A percentile compares a stretch with the other conserved stretches of the same genome.
phyloP scores from a whole-genome alignment of 2,329 filamentous ascomycete genomes.

The Leptographium wingfieldii region DNA sequence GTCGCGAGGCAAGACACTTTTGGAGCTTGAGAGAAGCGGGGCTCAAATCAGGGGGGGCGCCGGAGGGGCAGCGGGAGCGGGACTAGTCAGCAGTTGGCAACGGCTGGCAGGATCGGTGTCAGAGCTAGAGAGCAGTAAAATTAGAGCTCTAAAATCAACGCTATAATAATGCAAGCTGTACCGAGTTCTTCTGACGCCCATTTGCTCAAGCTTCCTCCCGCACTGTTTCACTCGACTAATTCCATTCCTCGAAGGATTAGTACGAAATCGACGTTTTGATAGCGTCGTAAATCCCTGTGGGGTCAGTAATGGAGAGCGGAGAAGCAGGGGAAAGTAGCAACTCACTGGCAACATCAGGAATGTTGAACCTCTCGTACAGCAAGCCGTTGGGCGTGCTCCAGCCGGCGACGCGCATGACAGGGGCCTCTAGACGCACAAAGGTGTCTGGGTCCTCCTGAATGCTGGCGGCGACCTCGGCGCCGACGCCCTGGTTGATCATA shows the following conservation, averaged over 20 bases:
- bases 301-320: not conserved
- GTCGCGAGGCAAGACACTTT: not conserved
- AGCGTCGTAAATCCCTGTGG: conserved; percentile 54
- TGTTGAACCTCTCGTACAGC: conserved; percentile 65
- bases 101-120: not conserved
- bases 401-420: conserved; percentile 74
- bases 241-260: conserved; percentile 19
- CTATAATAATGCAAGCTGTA: not conserved
- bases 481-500: conserved; percentile 81
- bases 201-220: not conserved
- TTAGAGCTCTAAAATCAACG: not conserved
- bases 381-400: conserved; percentile 78
- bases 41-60: conserved; percentile 2
- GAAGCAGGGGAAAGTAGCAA: conserved; percentile 16
- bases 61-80: too few relatives aligned
- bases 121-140: not conserved
- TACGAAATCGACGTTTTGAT: conserved; percentile 57
- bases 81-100: not conserved
- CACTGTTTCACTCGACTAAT: not conserved
- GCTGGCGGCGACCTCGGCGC: conserved; percentile 77
- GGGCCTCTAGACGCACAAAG: conserved; percentile 73
- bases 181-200: not conserved
- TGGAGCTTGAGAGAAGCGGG: not conserved
- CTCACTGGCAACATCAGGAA: conserved; percentile 81
- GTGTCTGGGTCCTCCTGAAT: conserved; percentile 68